Conservation (phyloP, 768 basidiomycete genomes). For the Clitopilus hobsonii region DNA sequence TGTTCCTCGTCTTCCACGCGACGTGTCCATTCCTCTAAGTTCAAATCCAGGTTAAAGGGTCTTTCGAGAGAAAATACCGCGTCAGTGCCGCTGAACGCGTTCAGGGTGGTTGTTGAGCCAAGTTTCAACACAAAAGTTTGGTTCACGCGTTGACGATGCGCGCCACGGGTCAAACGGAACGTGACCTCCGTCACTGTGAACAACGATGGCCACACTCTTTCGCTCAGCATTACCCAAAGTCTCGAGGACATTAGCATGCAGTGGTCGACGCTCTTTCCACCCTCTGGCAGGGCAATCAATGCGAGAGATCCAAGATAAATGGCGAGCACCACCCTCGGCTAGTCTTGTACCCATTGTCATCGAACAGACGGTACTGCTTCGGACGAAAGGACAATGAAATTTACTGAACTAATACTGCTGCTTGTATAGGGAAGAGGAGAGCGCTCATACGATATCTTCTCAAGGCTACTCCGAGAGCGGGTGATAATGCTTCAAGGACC, state of each 20-base stretch:
- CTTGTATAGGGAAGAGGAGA: conserved; percentile 69
- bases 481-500: conserved; percentile 96
- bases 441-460: conserved; percentile 94
- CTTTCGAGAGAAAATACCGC: no score
- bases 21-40: conserved; percentile 6
- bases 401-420: background rate
- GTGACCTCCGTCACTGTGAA: conserved; percentile 8
- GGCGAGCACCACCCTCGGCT: conserved; percentile 40
- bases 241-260: background rate
- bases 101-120: conserved; percentile 8
- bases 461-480: conserved; percentile 84
- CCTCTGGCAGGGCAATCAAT: conserved; percentile 42
- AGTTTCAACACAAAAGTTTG: conserved; percentile 17
- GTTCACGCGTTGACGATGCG: conserved; percentile 28
- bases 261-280: conserved; percentile 41
- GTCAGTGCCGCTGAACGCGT: background rate
- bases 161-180: conserved; percentile 21
- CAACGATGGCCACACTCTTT: conserved; percentile 21
- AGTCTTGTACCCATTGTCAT: conserved; percentile 89
- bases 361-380: conserved; percentile 70
- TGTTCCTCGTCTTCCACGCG: conserved; percentile 42
- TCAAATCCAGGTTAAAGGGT: no score
- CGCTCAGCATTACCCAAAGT: conserved; percentile 11
- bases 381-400: background rate
- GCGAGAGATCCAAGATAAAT: conserved; percentile 26